These are phyloP conservation scores for Claviceps monticola DNA, from an alignment of 2,329 filamentous ascomycete genomes.

Conservation along the genomic window DNA sequence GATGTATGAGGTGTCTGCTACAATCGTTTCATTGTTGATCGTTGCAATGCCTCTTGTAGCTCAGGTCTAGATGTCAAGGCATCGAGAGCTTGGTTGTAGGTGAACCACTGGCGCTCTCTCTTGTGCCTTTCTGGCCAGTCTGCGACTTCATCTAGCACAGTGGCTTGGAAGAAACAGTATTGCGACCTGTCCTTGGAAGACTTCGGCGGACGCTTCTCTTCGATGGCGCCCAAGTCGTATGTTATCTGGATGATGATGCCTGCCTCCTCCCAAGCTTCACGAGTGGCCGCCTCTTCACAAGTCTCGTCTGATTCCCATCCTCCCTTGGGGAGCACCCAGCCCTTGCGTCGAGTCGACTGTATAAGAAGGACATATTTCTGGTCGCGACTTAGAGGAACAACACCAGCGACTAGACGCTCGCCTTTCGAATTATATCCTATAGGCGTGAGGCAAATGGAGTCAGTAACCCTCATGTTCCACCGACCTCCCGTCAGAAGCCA, in stretches of 20 bases:
- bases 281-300: slow-evolving; percentile 67
- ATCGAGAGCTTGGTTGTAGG: slow-evolving; percentile 66
- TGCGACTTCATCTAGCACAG: slow-evolving; percentile 70
- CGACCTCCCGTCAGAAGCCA: background rate
- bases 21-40: slow-evolving; percentile 52
- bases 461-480: slow-evolving; percentile 3
- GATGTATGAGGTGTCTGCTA: slow-evolving; percentile 7
- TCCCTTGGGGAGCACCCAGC: slow-evolving; percentile 95
- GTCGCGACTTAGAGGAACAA: slow-evolving; percentile 79
- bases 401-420: slow-evolving; percentile 87
- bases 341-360: slow-evolving; percentile 77
- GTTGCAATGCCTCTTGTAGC: slow-evolving; percentile 72
- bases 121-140: slow-evolving; percentile 94
- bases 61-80: slow-evolving; percentile 69
- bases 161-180: slow-evolving; percentile 77
- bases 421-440: slow-evolving; percentile 83
- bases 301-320: slow-evolving; percentile 95
- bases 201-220: slow-evolving; percentile 72
- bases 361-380: slow-evolving; percentile 84
- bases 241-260: slow-evolving; percentile 78
- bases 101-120: slow-evolving; percentile 80
- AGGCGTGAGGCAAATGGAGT: slow-evolving; percentile 12
- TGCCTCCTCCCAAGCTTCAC: slow-evolving; percentile 97
- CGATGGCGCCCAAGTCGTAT: slow-evolving; percentile 74
- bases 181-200: slow-evolving; percentile 46